phyloP scores from a whole-genome alignment of 441 rosid genomes.

The Adansonia rubrostipa region DNA sequence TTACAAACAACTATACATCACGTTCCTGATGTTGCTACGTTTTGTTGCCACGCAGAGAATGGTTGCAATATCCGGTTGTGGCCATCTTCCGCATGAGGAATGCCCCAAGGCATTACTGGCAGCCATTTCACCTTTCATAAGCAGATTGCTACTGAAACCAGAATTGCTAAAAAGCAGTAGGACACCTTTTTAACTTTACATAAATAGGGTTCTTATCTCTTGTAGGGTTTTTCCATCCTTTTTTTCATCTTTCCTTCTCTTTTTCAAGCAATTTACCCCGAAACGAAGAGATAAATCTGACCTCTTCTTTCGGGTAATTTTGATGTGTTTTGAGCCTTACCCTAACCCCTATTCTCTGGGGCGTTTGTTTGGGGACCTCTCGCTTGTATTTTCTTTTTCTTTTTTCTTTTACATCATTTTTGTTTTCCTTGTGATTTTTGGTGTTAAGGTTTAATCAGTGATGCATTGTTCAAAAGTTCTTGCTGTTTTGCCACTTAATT shows the following conservation, averaged over 20 bases:
- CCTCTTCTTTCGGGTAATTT: conserved; percentile 45
- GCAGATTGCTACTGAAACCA: conserved; percentile 56
- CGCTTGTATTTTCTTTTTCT: not conserved
- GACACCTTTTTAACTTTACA: conserved; percentile 23
- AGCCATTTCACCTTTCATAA: conserved; percentile 81
- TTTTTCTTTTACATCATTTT: conserved; percentile 1
- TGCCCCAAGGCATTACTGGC: conserved; percentile 94
- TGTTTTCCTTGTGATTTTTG: not conserved
- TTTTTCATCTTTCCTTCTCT: conserved; percentile 16
- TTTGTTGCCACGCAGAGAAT: conserved; percentile 64
- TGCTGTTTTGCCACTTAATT: conserved; percentile 27
- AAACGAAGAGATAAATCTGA: conserved; percentile 35
- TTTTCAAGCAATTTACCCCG: conserved; percentile 34
- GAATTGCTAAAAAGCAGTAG: conserved; percentile 51
- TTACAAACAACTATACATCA: not conserved
- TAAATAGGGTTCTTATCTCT: conserved; percentile 44
- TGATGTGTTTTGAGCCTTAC: conserved; percentile 39
- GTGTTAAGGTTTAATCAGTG: conserved; percentile 1
- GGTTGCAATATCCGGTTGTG: conserved; percentile 93
- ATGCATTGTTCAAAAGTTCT: conserved; percentile 29
- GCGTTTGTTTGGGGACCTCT: conserved; percentile 34
- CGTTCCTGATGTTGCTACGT: not conserved
- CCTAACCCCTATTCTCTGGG: conserved; percentile 35
- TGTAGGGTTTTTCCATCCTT: conserved; percentile 35
- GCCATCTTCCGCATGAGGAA: conserved; percentile 98